Evolutionary conservation across 331 rosid genomes (phyloP).

Genomic region (Quercus phellos): DNA sequence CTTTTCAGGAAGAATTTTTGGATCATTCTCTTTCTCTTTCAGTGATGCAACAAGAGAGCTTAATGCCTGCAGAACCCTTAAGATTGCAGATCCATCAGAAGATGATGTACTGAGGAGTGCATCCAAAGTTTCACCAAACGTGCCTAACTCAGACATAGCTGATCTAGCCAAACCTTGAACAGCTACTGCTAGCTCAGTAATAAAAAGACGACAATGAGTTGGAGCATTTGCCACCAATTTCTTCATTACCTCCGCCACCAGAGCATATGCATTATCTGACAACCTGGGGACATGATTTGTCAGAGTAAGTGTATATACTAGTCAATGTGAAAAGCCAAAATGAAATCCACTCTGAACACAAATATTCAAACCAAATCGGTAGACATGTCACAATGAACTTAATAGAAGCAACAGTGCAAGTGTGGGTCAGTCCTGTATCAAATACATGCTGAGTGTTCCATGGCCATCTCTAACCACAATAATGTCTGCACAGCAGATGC

Average conservation of each 20-base stretch:
- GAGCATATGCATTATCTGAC: conserved; percentile 88
- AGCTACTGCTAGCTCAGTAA: conserved; percentile 80
- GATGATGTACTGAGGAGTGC: conserved; percentile 81
- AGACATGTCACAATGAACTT: background rate
- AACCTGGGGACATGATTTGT: conserved; percentile 50
- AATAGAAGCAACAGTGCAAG: background rate
- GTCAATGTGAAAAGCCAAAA: background rate
- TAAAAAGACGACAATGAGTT: conserved; percentile 73
- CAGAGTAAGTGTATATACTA: conserved; percentile 20
- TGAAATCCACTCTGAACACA: background rate
- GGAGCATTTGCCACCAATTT: conserved; percentile 91
- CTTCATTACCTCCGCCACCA: conserved; percentile 92
- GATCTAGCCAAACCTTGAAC: conserved; percentile 75
- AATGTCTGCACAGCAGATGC: background rate
- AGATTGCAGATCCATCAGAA: conserved; percentile 88
- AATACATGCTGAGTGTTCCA: background rate
- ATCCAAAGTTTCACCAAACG: conserved; percentile 70
- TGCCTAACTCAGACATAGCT: conserved; percentile 74
- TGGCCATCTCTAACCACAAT: background rate
- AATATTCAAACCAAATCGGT: background rate
- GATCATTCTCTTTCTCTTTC: conserved; percentile 54
- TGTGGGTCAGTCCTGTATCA: background rate
- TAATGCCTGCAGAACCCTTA: conserved; percentile 95
- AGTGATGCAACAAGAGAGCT: conserved; percentile 75
- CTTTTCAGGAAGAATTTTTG: conserved; percentile 34